phyloP scores from a whole-genome alignment of 139 green algal species.

The Chlamydomonas schloesseri region DNA sequence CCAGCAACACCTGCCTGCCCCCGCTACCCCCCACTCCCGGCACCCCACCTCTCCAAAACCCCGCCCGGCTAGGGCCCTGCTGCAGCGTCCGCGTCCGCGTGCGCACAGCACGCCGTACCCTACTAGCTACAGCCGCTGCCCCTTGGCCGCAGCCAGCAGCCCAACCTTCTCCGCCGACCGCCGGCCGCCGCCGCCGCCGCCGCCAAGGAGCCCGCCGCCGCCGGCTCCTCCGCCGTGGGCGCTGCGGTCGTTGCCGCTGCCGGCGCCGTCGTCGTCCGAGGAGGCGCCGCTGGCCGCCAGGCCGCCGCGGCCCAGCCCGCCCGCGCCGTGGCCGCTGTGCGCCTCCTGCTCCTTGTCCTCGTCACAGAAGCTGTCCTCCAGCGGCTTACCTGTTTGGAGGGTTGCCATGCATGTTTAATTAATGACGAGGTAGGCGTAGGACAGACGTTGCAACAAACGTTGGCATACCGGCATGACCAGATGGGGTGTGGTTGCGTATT shows the following conservation, averaged over 20 bases:
- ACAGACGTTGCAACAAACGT: no score
- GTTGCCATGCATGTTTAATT: background rate
- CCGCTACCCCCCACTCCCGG: no score
- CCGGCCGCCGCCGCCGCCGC: background rate
- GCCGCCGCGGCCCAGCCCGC: background rate
- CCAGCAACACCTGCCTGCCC: no score
- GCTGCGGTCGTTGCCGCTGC: background rate
- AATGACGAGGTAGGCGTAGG: no score
- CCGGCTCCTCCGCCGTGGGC: background rate
- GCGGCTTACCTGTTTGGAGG: conserved; percentile 13
- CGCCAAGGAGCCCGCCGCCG: background rate
- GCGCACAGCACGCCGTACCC: no score
- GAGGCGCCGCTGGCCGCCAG: background rate
- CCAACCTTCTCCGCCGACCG: conserved; percentile 11
- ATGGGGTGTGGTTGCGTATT: background rate
- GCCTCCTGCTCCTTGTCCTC: conserved; percentile 34
- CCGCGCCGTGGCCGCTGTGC: background rate
- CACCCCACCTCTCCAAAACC: no score
- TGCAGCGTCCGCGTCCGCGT: no score
- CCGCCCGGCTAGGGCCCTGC: no score
- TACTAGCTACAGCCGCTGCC: background rate
- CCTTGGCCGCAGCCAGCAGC: conserved; percentile 7
- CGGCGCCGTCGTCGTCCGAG: no score
- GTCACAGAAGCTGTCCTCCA: conserved; percentile 33
- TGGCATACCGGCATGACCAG: no score